Percentiles rank a stretch among this genome's conserved stretches.
Evolutionary conservation across 2,329 filamentous ascomycete species (phyloP).

Genomic region (Parascedosporium putredinis): DNA sequence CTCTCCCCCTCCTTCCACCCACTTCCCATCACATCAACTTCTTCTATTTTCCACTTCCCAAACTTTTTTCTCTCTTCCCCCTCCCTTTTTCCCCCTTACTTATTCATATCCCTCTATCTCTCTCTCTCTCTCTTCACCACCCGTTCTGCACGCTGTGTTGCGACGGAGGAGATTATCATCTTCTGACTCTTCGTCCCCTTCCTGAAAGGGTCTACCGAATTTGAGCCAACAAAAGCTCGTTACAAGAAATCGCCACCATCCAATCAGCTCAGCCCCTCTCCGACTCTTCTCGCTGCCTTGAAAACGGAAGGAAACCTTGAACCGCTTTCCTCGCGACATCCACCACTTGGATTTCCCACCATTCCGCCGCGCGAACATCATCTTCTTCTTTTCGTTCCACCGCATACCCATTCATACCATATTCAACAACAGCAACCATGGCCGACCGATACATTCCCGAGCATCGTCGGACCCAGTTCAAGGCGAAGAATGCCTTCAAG

Average conservation of each 20-base stretch:
- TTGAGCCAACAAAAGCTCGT: too few species aligned
- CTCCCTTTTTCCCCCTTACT: conserved; percentile 12
- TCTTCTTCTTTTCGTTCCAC: not conserved
- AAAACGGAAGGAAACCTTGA: conserved; percentile 1
- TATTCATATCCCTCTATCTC: too few species aligned
- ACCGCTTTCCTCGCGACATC: not conserved
- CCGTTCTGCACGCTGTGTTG: not conserved
- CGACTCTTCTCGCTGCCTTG: not conserved
- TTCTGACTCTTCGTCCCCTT: not conserved
- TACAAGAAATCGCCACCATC: conserved; percentile 2
- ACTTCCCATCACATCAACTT: not conserved
- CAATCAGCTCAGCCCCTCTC: conserved; percentile 4
- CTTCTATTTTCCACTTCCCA: too few species aligned
- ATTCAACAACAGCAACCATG: conserved; percentile 47
- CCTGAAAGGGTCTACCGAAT: too few species aligned
- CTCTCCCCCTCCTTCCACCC: not conserved
- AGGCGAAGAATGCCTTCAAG: conserved; percentile 99
- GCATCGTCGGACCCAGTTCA: conserved; percentile 98
- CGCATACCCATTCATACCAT: conserved; percentile 8
- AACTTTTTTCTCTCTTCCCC: conserved; percentile 14
- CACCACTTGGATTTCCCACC: not conserved
- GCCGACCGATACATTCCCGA: conserved; percentile 98
- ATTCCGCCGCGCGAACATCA: not conserved
- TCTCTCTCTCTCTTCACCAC: too few species aligned
- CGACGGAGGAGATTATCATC: not conserved